Conservation (phyloP, 164 flowering plant genomes). For the Malania oleifera region DNA sequence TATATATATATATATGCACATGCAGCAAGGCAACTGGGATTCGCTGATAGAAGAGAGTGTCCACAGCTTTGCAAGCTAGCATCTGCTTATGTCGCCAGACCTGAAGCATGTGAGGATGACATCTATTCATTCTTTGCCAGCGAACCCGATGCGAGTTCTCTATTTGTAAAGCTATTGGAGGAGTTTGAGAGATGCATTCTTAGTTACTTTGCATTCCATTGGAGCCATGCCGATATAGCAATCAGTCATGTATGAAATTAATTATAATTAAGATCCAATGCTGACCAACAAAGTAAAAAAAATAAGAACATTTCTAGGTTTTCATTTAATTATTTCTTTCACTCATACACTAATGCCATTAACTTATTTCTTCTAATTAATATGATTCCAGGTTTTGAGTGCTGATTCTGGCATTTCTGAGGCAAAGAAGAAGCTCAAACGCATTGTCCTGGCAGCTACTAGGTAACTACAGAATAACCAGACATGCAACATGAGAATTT, state of each 20-base stretch:
- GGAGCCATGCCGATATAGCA: constrained; percentile 41
- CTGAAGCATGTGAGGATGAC: constrained; percentile 37
- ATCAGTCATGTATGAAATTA: constrained; percentile 33
- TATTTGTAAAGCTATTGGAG: constrained; percentile 21
- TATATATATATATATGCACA: background rate
- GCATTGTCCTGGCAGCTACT: constrained; percentile 44
- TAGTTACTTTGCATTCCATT: constrained; percentile 23
- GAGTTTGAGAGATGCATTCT: constrained; percentile 23
- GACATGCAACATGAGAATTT: too few species aligned
- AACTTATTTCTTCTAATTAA: background rate
- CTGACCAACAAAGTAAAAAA: too few species aligned
- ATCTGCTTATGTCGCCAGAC: constrained; percentile 32
- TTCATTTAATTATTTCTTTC: too few species aligned
- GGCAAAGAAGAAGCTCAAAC: constrained; percentile 41
- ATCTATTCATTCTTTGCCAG: constrained; percentile 30
- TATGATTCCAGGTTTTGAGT: constrained; percentile 28
- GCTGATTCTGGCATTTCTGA: constrained; percentile 19
- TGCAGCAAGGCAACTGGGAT: constrained; percentile 50
- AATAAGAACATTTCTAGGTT: too few species aligned
- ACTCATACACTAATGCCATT: too few species aligned
- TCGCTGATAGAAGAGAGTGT: constrained; percentile 31
- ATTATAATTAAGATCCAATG: background rate
- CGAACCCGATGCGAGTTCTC: constrained; percentile 24
- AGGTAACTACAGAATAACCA: too few species aligned
- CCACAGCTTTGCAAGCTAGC: constrained; percentile 44